Evolutionary conservation across 768 basidiomycete species (phyloP).

Genomic region (Naganishia kalamii): DNA sequence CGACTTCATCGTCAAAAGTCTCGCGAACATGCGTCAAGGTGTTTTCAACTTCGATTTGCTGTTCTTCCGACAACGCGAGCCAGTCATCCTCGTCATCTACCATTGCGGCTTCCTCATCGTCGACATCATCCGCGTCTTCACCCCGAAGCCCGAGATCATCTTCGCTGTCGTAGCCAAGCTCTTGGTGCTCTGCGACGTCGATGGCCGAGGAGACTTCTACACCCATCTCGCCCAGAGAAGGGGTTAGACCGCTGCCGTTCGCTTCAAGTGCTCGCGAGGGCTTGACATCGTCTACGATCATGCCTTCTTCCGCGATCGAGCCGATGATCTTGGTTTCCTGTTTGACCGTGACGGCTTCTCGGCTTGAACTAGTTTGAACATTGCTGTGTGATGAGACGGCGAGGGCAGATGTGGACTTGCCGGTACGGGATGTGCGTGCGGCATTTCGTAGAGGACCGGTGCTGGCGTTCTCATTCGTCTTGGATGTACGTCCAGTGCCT

Average conservation of each 20-base stretch:
- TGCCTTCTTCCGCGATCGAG: slow-evolving; percentile 24
- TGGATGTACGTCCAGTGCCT: slow-evolving; percentile 5
- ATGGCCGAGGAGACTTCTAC: slow-evolving; percentile 25
- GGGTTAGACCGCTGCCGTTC: slow-evolving; percentile 24
- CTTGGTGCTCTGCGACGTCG: slow-evolving; percentile 36
- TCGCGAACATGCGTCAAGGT: slow-evolving; percentile 63
- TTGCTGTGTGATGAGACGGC: slow-evolving; percentile 30
- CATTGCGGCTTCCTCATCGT: slow-evolving; percentile 30
- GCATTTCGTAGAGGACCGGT: slow-evolving; percentile 32
- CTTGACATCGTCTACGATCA: slow-evolving; percentile 27
- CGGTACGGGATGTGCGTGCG: background rate
- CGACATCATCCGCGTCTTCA: slow-evolving; percentile 31
- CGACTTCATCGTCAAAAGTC: slow-evolving; percentile 64
- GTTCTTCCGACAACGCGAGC: slow-evolving; percentile 45
- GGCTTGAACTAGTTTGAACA: slow-evolving; percentile 32
- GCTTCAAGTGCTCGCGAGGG: background rate
- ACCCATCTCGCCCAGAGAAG: slow-evolving; percentile 23
- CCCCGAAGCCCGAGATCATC: slow-evolving; percentile 32
- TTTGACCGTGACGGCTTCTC: slow-evolving; percentile 31
- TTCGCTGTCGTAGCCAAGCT: slow-evolving; percentile 43
- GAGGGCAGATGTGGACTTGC: slow-evolving; percentile 16
- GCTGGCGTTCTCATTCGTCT: background rate
- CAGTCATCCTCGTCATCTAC: slow-evolving; percentile 49
- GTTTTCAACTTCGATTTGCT: slow-evolving; percentile 37
- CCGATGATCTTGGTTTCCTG: slow-evolving; percentile 23